Evolutionary conservation across 208 protist species (phyloP), one percentile per base, ranked within the genome.

Genomic region (Lotmaria passim): DNA sequence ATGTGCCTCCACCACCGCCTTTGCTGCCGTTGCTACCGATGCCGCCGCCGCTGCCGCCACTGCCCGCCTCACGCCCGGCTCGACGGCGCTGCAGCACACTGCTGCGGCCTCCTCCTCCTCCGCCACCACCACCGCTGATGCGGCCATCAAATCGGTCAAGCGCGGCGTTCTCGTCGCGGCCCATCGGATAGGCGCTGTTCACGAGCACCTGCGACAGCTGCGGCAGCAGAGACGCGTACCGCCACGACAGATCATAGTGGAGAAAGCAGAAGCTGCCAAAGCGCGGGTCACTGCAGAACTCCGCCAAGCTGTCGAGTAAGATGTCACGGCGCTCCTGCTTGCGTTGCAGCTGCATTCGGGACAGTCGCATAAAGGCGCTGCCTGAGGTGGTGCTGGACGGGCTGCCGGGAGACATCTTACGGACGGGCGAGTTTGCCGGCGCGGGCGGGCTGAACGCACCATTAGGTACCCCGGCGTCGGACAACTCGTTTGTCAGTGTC

Each of bases 241-340:
- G 69, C 75, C 79, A 87, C 23, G 87, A 93, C n/a, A 95, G 86
- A 65, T 96, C 91, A 83, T 96, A 97, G 68, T 92, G 79, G 7
- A 79, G 58, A 61, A 89, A 95, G 74, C 92, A 94, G 79, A 92
- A 96, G 59, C 64, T 52, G 41, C 72, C 63, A 67, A 97, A 95
- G 55, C 68, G 55, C 10, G 60, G 60, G 64, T 93, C 80, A 21
- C 74, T 84, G 62, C 89, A 96, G 51, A 96, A 91, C 73, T 92
- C 88, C 6, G 86, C 77, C 47, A 97, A 71, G 69, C 88, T 95
- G 68, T 96, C 87, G n/a, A 96, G 71, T 52, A 97, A 31, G 52
- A 97, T 69, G 46, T 96, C 90, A 30, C 82, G 76, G 39, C 81
- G 78, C 78, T 95, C 91, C 53, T 79, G 55, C 33, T 88, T 86